phyloP scores from a whole-genome alignment of 75 land plant genomes.

The Larix kaempferi region DNA sequence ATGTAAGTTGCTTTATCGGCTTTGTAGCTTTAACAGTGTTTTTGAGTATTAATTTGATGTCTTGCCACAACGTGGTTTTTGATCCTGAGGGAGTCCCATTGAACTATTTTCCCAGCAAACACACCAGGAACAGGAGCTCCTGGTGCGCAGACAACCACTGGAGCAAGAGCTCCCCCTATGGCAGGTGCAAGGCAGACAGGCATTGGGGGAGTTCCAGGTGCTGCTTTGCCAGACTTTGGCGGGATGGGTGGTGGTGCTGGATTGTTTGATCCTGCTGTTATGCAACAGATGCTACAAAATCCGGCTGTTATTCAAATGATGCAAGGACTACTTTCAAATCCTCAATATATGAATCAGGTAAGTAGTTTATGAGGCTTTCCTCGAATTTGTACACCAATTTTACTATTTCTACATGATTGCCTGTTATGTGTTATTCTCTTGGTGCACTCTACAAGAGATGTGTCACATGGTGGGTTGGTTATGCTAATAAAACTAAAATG shows the following conservation, averaged over 20 bases:
- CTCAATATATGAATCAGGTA: slow-evolving; percentile 23
- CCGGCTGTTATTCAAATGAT: slow-evolving; percentile 27
- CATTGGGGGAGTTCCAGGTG: slow-evolving; percentile 45
- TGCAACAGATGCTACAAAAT: slow-evolving; percentile 83
- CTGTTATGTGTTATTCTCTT: not conserved
- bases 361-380: not conserved
- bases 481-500: no score
- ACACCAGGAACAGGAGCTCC: slow-evolving; percentile 21
- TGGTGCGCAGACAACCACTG: slow-evolving; percentile 33
- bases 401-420: not conserved
- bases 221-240: slow-evolving; percentile 52
- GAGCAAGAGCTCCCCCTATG: slow-evolving; percentile 25
- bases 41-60: not conserved
- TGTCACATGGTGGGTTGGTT: no score
- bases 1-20: slow-evolving; percentile 26
- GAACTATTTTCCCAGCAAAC: slow-evolving; percentile 9
- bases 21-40: not conserved
- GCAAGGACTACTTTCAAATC: not conserved
- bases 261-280: slow-evolving; percentile 35
- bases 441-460: no score
- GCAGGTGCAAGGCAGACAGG: slow-evolving; percentile 37
- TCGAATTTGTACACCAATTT: not conserved
- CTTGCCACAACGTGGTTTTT: not conserved
- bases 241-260: slow-evolving; percentile 34
- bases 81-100: not conserved